Evolutionary conservation across 768 basidiomycete species (phyloP), one percentile per base, ranked within the genome.

Genomic region (Tylopilus vinaceipallidus): DNA sequence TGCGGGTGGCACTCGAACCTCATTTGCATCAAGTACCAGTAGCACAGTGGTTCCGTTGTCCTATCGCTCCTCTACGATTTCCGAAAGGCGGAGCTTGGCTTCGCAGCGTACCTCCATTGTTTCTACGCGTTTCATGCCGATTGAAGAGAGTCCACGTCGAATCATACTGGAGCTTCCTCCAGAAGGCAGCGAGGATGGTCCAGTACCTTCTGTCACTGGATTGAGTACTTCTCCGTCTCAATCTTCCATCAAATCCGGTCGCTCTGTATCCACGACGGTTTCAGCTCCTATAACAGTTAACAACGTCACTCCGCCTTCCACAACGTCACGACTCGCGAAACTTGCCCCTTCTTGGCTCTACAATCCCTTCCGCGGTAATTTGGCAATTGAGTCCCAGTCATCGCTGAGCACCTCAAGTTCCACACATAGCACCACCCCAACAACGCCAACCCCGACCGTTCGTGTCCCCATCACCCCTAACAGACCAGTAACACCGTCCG

Each of bases 331-430:
- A 23, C 62, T 69, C 11, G 82, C 86, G 2, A 87, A 82, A 59
- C 74, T 88, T 34, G 73, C 87, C 1, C 80, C 88, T 2, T 76
- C 84, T n/a, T 91, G 89, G 89, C 67, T 91, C 11, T 85, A 89
- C 66, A 87, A 83, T 59, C 79, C 84, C 6, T 91, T 91, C 65
- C 74, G 86, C 29, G 82, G 78, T 50, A 78, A 73, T 1, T 73
- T 42, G 52, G 34, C 77, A 7, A 80, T 77, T 54, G 84, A 88
- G 62, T 76, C 85, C 2, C 60, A 65, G 40, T 20, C 41, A 37
- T 82, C 86, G 55, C 82, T 81, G 2, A 77, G 77, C 3, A 36
- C 40, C 6, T n/a, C n/a, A n/a, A n/a, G n/a, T n/a, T 68, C 78
- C 13, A 71, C 80, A 6, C 75, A 77, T 4, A 73, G 72, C 7